These are phyloP conservation scores for Pilaira anomala DNA, from an alignment of 192 early-diverging fungal species.

Conservation along the genomic window DNA sequence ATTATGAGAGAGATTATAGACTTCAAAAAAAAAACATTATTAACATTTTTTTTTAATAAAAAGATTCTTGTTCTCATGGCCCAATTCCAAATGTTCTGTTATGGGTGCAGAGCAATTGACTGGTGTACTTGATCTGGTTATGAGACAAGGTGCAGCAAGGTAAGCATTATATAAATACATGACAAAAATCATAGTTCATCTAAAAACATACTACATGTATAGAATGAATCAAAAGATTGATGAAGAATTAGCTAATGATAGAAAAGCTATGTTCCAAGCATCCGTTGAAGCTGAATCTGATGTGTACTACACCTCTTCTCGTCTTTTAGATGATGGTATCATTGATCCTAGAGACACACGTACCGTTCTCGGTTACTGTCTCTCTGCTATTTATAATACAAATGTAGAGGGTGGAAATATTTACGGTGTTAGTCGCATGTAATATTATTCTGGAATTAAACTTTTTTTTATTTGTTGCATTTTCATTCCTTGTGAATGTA, in stretches of 20 bases:
- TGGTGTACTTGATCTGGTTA: constrained; percentile 67
- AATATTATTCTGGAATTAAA: too few species aligned
- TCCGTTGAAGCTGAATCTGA: constrained; percentile 58
- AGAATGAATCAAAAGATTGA: constrained; percentile 50
- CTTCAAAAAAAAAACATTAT: neutral
- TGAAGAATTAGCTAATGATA: constrained; percentile 46
- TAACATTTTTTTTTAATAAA: neutral
- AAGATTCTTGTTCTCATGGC: constrained; percentile 69
- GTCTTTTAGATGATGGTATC: constrained; percentile 58
- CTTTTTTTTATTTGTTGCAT: too few species aligned
- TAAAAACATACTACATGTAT: neutral
- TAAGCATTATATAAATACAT: constrained; percentile 8
- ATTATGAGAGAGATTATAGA: neutral
- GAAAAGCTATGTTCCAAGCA: constrained; percentile 48
- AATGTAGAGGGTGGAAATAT: constrained; percentile 57
- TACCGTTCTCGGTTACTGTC: constrained; percentile 54
- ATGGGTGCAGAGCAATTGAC: constrained; percentile 70
- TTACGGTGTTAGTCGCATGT: constrained; percentile 63
- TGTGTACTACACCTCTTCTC: constrained; percentile 59
- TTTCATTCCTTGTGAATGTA: too few species aligned
- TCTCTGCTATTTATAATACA: constrained; percentile 54
- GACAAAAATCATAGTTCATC: too few species aligned
- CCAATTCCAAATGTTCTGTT: constrained; percentile 63
- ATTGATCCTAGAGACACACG: constrained; percentile 64
- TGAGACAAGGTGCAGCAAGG: constrained; percentile 57